These are phyloP conservation scores for Fomitopsis pinicola DNA, from an alignment of 1,284 basidiomycete genomes.

Conservation along the genomic window DNA sequence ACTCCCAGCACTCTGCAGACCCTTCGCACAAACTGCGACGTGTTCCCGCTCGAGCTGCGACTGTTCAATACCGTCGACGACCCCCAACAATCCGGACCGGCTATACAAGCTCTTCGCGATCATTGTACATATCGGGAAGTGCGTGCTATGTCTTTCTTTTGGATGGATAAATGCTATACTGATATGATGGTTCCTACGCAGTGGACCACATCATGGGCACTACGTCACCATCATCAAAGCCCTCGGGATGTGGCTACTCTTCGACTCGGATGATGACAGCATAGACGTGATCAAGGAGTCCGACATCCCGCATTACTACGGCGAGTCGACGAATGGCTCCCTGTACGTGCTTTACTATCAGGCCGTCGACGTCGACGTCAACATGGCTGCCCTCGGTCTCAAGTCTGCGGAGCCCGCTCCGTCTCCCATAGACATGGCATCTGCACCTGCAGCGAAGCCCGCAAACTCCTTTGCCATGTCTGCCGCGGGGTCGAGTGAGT, in stretches of 20 bases:
- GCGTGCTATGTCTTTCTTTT: conserved; percentile 31
- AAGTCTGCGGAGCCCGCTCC: conserved; percentile 28
- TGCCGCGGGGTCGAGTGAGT: conserved; percentile 11
- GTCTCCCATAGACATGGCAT: conserved; percentile 16
- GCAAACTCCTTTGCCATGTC: conserved; percentile 2
- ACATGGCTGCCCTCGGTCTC: conserved; percentile 63
- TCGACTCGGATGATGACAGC: conserved; percentile 95
- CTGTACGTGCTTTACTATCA: conserved; percentile 99
- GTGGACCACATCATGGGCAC: conserved; percentile 95
- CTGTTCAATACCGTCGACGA: conserved; percentile 98
- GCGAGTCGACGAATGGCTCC: conserved; percentile 84
- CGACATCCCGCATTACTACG: conserved; percentile 93
- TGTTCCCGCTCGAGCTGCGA: conserved; percentile 91
- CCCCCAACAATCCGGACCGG: conserved; percentile 80
- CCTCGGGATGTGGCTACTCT: conserved; percentile 83
- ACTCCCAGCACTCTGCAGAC: too few relatives aligned
- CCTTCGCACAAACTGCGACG: too few relatives aligned
- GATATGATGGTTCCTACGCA: conserved; percentile 28
- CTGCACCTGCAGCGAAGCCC: conserved; percentile 18
- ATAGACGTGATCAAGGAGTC: conserved; percentile 85
- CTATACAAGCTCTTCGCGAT: conserved; percentile 94
- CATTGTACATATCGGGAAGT: conserved; percentile 97
- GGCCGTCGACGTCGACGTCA: conserved; percentile 84
- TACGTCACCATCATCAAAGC: conserved; percentile 95
- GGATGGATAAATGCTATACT: not conserved